Evolutionary conservation across 1,284 basidiomycete genomes (phyloP).

Genomic region (Albatrellus sp.): DNA sequence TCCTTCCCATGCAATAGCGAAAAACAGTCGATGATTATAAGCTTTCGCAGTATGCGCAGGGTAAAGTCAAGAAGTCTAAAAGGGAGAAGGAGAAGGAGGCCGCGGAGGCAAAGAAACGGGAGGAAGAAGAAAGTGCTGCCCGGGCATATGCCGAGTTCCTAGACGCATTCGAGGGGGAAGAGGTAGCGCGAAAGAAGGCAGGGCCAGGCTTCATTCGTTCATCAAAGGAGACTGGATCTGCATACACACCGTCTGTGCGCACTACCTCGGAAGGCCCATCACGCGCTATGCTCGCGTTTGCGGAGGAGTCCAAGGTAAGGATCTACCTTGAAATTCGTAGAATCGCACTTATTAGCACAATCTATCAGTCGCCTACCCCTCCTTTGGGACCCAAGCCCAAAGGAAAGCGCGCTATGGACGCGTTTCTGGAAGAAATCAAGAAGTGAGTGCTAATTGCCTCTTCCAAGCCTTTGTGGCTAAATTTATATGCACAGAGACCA

Average conservation of each 20-base stretch:
- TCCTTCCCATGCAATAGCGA: constrained; percentile 42
- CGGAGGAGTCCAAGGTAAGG: constrained; percentile 19
- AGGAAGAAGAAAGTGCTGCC: constrained; percentile 71
- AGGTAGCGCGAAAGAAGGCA: constrained; percentile 34
- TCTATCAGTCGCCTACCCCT: constrained; percentile 41
- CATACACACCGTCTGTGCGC: constrained; percentile 31
- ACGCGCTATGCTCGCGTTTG: constrained; percentile 19
- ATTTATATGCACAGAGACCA: constrained; percentile 56
- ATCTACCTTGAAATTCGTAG: background rate
- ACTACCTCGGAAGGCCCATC: constrained; percentile 18
- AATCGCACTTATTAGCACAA: constrained; percentile 7
- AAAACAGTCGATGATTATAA: constrained; percentile 70
- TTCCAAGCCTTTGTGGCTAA: background rate
- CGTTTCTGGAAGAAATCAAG: constrained; percentile 89
- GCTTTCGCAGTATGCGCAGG: constrained; percentile 63
- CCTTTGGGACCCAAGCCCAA: constrained; percentile 49
- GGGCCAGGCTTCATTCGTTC: constrained; percentile 67
- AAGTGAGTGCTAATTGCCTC: constrained; percentile 32
- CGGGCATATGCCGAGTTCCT: constrained; percentile 80
- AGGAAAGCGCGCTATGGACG: constrained; percentile 88
- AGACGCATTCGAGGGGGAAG: constrained; percentile 74
- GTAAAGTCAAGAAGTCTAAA: constrained; percentile 62
- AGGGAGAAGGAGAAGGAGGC: constrained; percentile 82
- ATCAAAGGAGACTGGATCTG: constrained; percentile 33
- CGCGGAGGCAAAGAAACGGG: constrained; percentile 75